A percentile compares a stretch with the other conserved stretches of the same genome.
phyloP scores from a whole-genome alignment of 2,329 filamentous ascomycete species.

The Stagonosporopsis vannaccii region DNA sequence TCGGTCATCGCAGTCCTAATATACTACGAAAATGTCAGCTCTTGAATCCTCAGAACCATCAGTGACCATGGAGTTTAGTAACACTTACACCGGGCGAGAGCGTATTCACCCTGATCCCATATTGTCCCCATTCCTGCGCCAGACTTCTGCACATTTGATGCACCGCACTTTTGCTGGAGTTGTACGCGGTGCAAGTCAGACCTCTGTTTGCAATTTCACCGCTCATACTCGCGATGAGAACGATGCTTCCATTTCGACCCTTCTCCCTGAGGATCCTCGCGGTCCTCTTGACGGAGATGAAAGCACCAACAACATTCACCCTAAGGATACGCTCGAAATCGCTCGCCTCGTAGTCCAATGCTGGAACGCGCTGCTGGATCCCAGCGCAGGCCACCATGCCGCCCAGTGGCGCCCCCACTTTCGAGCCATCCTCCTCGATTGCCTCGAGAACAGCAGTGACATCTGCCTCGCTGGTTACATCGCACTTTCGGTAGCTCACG shows the following conservation, averaged over 20 bases:
- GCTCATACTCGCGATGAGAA: background rate
- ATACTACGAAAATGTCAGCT: background rate
- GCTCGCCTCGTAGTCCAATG: conserved; percentile 55
- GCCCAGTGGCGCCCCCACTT: background rate
- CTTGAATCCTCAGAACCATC: background rate
- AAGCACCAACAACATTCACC: conserved; percentile 49
- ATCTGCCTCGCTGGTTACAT: background rate
- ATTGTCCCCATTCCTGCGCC: background rate
- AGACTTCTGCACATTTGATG: background rate
- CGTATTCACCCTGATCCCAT: background rate
- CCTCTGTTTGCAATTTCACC: background rate
- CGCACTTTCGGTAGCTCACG: background rate
- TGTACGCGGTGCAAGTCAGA: background rate
- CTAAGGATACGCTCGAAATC: conserved; percentile 47
- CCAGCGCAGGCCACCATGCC: background rate
- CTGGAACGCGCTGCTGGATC: conserved; percentile 46
- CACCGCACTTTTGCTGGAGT: background rate
- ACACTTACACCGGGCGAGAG: background rate
- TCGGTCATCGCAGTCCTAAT: background rate
- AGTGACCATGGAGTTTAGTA: background rate
- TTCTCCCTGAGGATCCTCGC: conserved; percentile 23
- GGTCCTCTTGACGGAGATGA: conserved; percentile 45
- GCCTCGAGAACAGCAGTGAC: background rate
- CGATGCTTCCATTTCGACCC: background rate
- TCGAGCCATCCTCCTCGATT: background rate